A percentile compares a stretch with the other conserved stretches of the same genome.
phyloP scores from a whole-genome alignment of 2,329 filamentous ascomycete genomes.

The Pseudogymnoascus sp. region DNA sequence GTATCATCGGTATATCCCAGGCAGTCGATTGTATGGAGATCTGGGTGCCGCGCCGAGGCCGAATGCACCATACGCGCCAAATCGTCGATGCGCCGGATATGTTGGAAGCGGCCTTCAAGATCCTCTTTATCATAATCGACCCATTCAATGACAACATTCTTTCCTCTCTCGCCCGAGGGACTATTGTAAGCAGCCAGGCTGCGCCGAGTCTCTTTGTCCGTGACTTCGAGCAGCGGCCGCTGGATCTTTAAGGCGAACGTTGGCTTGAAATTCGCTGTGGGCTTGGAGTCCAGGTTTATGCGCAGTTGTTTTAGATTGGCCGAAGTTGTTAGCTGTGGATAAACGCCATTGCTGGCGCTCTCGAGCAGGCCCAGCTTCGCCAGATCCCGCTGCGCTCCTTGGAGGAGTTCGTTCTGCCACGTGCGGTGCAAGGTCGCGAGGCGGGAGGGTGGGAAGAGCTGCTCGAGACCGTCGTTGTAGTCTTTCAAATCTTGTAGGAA shows the following conservation, averaged over 20 bases:
- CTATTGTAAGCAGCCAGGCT: slow-evolving; percentile 31
- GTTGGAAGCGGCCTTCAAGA: slow-evolving; percentile 35
- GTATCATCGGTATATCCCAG: slow-evolving; percentile 39
- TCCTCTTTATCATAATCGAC: slow-evolving; percentile 35
- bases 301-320: slow-evolving; percentile 38
- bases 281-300: slow-evolving; percentile 38
- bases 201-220: slow-evolving; percentile 19
- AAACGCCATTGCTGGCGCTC: slow-evolving; percentile 34
- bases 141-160: slow-evolving; percentile 37
- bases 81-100: slow-evolving; percentile 39
- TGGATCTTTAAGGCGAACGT: slow-evolving; percentile 36
- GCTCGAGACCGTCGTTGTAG: slow-evolving; percentile 41
- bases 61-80: slow-evolving; percentile 40
- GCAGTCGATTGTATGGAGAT: slow-evolving; percentile 40
- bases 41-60: slow-evolving; percentile 36
- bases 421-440: slow-evolving; percentile 36
- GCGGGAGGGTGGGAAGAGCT: slow-evolving; percentile 37
- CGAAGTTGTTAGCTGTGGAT: slow-evolving; percentile 35
- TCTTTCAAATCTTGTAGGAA: slow-evolving; percentile 37
- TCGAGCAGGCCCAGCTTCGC: slow-evolving; percentile 36
- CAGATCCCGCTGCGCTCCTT: slow-evolving; percentile 36
- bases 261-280: slow-evolving; percentile 34
- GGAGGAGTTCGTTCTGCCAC: slow-evolving; percentile 41
- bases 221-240: slow-evolving; percentile 27
- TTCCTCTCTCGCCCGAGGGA: slow-evolving; percentile 20